phyloP scores from a whole-genome alignment of 1,284 basidiomycete genomes.

The Ganoderma boninense region DNA sequence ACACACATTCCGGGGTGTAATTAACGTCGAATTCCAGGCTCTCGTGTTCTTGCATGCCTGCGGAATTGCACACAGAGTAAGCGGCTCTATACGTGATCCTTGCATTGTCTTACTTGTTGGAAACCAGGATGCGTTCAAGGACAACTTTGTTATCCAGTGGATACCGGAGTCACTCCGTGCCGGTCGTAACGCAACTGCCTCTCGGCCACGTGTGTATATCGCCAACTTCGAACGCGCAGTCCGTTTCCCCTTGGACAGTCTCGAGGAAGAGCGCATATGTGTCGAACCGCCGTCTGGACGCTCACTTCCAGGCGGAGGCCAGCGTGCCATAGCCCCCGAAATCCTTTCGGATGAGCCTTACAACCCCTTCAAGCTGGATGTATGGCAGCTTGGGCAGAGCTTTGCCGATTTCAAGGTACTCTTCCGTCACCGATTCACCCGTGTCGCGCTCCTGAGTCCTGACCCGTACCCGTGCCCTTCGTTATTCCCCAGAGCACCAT shows the following conservation, averaged over 20 bases:
- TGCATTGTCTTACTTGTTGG: not conserved
- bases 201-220: conserved; percentile 22
- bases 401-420: conserved; percentile 15
- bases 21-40: not conserved
- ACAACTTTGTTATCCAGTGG: conserved; percentile 29
- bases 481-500: conserved; percentile 1
- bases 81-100: not conserved
- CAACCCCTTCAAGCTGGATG: conserved; percentile 21
- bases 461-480: not conserved
- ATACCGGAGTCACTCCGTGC: conserved; percentile 15
- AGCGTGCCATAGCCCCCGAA: conserved; percentile 31
- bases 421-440: not conserved
- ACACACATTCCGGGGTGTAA: not conserved
- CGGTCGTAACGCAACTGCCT: not conserved
- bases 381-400: conserved; percentile 19
- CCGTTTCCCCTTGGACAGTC: conserved; percentile 17
- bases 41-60: conserved; percentile 13
- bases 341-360: conserved; percentile 31
- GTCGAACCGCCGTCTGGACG: conserved; percentile 8
- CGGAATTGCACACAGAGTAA: conserved; percentile 16
- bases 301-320: conserved; percentile 2
- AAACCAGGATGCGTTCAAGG: conserved; percentile 24
- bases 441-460: no score
- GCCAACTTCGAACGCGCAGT: conserved; percentile 25
- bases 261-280: conserved; percentile 22